These are phyloP conservation scores for Prunus kanzakura DNA, from an alignment of 306 rosid species.

Conservation along the genomic window DNA sequence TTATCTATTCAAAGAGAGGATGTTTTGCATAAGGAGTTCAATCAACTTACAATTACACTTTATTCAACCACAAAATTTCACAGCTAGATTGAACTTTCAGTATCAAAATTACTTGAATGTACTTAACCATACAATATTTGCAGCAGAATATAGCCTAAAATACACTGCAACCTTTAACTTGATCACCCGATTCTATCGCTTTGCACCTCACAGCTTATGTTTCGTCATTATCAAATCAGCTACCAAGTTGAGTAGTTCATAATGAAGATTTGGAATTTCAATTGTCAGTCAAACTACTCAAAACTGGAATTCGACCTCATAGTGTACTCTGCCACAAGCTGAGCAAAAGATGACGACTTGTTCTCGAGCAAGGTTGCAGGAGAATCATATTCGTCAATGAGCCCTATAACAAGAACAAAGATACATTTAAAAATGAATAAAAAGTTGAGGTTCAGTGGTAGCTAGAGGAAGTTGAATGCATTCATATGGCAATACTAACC, in stretches of 20 bases:
- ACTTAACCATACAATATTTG: background rate
- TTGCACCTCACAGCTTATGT: background rate
- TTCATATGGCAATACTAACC: conserved; percentile 31
- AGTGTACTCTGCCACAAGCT: conserved; percentile 78
- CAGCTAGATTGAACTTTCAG: background rate
- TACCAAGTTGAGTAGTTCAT: background rate
- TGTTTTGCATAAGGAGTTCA: background rate
- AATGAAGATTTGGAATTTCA: background rate
- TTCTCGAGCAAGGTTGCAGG: conserved; percentile 65
- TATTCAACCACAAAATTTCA: background rate
- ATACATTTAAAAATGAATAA: background rate
- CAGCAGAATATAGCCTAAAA: background rate
- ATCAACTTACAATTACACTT: background rate
- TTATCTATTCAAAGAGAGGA: background rate
- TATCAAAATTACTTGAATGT: background rate
- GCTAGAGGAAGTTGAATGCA: background rate
- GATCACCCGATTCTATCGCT: background rate
- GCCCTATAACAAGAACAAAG: conserved; percentile 43
- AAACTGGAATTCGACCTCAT: conserved; percentile 49
- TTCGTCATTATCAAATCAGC: conserved; percentile 19
- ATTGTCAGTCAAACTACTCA: conserved; percentile 11
- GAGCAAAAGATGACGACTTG: conserved; percentile 71
- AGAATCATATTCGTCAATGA: conserved; percentile 63
- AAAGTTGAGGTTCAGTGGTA: background rate
- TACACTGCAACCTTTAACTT: background rate